Evolutionary conservation across 139 green algal genomes (phyloP).

Genomic region (Marvania coccoides): DNA sequence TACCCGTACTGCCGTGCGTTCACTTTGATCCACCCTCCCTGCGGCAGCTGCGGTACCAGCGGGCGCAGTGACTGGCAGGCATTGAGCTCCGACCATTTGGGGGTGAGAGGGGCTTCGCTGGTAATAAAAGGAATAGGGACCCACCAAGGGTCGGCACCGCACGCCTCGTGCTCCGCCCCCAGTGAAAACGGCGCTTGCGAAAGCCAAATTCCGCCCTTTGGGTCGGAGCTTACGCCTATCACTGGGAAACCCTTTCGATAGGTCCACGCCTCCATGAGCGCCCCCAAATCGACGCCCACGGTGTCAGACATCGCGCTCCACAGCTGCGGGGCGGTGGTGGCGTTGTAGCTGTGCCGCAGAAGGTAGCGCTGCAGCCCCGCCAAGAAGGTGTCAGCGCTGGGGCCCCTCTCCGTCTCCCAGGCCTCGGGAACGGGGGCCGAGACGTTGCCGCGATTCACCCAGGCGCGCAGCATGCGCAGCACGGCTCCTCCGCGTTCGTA

Average conservation of each 20-base stretch:
- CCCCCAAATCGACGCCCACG: background rate
- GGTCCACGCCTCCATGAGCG: conserved; percentile 34
- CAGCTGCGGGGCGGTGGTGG: conserved; percentile 18
- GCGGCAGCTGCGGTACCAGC: background rate
- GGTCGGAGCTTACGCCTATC: conserved; percentile 14
- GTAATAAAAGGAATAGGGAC: conserved; percentile 26
- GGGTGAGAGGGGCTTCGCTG: background rate
- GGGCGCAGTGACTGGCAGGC: conserved; percentile 1
- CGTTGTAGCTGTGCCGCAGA: conserved; percentile 14
- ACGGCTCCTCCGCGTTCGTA: conserved; percentile 76
- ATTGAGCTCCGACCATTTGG: conserved; percentile 18
- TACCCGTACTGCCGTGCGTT: conserved; percentile 55
- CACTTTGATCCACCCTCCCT: conserved; percentile 54
- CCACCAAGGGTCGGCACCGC: conserved; percentile 26
- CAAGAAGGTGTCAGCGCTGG: conserved; percentile 35
- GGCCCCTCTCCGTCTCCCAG: background rate
- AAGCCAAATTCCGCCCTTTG: background rate
- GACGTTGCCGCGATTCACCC: conserved; percentile 32
- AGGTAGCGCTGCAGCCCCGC: conserved; percentile 35
- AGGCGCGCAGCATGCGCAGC: conserved; percentile 82
- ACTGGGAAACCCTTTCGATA: conserved; percentile 41
- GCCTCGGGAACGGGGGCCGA: background rate
- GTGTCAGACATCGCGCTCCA: conserved; percentile 21
- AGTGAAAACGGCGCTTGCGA: conserved; percentile 25
- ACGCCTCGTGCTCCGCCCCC: background rate